These are phyloP conservation scores for Ottelia alismoides DNA, from an alignment of 106 monocot genomes.

Conservation along the genomic window DNA sequence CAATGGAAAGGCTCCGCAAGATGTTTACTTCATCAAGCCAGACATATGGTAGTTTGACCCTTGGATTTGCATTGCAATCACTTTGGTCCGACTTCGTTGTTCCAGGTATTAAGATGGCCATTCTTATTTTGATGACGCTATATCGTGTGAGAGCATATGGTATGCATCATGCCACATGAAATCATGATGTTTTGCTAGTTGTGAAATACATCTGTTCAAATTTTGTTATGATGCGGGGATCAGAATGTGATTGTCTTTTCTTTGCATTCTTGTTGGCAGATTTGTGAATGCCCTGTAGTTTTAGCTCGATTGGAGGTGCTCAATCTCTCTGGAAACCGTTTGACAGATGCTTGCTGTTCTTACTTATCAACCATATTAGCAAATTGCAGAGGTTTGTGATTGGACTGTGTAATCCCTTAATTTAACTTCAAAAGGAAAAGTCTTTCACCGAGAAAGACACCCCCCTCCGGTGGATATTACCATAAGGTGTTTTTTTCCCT, in stretches of 20 bases:
- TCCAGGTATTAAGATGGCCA: slow-evolving; percentile 75
- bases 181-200: too few species aligned
- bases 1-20: slow-evolving; percentile 73
- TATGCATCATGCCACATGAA: too few species aligned
- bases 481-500: too few species aligned
- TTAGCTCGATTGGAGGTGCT: slow-evolving; percentile 80
- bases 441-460: too few species aligned
- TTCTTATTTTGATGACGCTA: too few species aligned
- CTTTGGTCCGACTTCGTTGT: slow-evolving; percentile 90
- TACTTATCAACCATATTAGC: slow-evolving; percentile 71
- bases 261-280: slow-evolving; percentile 29
- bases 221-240: too few species aligned
- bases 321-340: slow-evolving; percentile 81
- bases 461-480: too few species aligned
- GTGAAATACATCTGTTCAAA: too few species aligned
- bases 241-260: too few species aligned
- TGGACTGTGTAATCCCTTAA: too few species aligned
- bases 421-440: too few species aligned
- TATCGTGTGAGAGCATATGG: too few species aligned
- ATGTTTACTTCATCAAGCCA: slow-evolving; percentile 74
- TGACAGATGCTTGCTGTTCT: slow-evolving; percentile 88
- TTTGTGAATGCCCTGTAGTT: slow-evolving; percentile 82
- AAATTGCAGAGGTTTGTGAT: slow-evolving; percentile 76
- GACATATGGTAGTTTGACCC: slow-evolving; percentile 87
- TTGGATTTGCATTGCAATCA: slow-evolving; percentile 86